Percentiles rank a stretch among this genome's conserved stretches.
phyloP scores from a whole-genome alignment of 1,284 basidiomycete species.

The Ganoderma boninense region DNA sequence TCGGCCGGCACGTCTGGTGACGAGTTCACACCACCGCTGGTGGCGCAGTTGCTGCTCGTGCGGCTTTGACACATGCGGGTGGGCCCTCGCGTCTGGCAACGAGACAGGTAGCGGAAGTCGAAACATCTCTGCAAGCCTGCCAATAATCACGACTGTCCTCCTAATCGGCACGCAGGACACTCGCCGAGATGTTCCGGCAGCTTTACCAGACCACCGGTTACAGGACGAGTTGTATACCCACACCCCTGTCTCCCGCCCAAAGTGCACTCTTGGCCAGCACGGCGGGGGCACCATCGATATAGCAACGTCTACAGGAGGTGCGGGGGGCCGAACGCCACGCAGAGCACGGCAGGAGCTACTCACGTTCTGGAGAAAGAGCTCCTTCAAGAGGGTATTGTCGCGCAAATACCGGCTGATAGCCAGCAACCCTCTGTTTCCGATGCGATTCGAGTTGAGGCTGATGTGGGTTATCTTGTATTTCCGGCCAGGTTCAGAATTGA shows the following conservation, averaged over 20 bases:
- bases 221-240: background rate
- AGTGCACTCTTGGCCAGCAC: background rate
- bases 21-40: background rate
- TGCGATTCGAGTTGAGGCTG: conserved; percentile 59
- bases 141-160: background rate
- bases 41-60: background rate
- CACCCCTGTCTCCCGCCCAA: background rate
- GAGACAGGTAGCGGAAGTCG: background rate
- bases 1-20: background rate
- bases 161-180: background rate
- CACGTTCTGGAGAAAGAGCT: conserved; percentile 65
- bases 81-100: background rate
- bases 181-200: background rate
- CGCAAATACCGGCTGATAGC: conserved; percentile 62
- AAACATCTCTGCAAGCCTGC: background rate
- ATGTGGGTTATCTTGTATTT: conserved; percentile 62
- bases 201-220: background rate
- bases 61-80: background rate
- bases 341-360: conserved; percentile 36
- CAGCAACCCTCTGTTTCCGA: conserved; percentile 62
- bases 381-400: conserved; percentile 54
- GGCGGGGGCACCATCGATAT: background rate
- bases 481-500: conserved; percentile 56
- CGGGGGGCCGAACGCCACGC: no score
- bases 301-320: background rate